Evolutionary conservation across 2,329 filamentous ascomycete genomes (phyloP), one percentile per base, ranked within the genome.

Genomic region (Colletotrichum godetiae): DNA sequence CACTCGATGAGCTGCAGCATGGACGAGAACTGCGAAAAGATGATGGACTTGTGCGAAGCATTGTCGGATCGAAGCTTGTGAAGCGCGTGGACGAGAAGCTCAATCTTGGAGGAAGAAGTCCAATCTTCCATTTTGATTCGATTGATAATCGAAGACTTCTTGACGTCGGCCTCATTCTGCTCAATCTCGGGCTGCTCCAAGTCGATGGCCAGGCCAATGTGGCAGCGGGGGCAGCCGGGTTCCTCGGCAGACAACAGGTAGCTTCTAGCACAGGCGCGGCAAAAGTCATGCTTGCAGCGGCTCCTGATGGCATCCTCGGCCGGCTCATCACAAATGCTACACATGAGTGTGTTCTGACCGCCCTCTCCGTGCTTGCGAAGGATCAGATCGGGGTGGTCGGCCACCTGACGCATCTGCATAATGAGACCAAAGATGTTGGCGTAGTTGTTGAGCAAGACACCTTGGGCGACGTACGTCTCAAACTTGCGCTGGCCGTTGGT

Each of bases 361-460:
- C 94, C 94, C 77, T 95, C 92, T 3, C 89, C 90, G 75, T 96
- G 91, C 84, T 97, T 98, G 85, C 96, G 97, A 74, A 98, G 84
- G 61, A 99, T 93, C 46, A 99, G 84, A 83, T 99, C 97, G 0
- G 97, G 97, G 80, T 99, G 97, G 77, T 99, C 97, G 8, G 97
- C 95, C 31, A 98, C 94, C 84, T 99, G 97, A 68, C 97, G 93
- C 96, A 99, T 98, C 82, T 98, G 95, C 95, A 98, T 98, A 80
- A 99, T 98, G 68, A 99, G 89, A 80, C 95, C 96, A 79, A 99
- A 99, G 76, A 99, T 98, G 81, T 99, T 99, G 85, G 97, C 97
- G 78, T 98, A 98, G 81, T 98, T 98, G 87, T 98, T 95, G 74
- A 99, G 89, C 83, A 99, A 91, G 24, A 98, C 96, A 85, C 95